Conservation (phyloP, 2,329 filamentous ascomycete genomes). For the Curvularia sp. region DNA sequence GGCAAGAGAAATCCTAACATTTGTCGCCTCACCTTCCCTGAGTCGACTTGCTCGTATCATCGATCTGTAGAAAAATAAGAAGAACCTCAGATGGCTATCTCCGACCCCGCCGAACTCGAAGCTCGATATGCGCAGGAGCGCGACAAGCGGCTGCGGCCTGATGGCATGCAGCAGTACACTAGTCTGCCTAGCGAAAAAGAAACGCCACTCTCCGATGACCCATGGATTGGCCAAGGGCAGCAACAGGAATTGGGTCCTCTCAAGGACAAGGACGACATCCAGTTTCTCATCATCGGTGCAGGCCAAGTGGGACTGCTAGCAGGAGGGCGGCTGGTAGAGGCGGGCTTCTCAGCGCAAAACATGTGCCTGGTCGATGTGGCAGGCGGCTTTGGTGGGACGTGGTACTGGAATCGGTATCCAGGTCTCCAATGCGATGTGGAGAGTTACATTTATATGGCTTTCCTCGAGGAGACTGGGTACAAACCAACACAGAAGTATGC, state of each 20-base stretch:
- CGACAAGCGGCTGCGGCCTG: conserved; percentile 10
- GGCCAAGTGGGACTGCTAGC: conserved; percentile 6
- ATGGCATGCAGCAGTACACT: conserved; percentile 12
- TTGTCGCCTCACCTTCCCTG: neutral
- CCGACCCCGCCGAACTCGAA: conserved; percentile 5
- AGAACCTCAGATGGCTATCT: conserved; percentile 1
- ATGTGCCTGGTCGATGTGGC: conserved; percentile 55
- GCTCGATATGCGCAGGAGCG: conserved; percentile 8
- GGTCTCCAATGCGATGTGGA: conserved; percentile 65
- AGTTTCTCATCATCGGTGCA: conserved; percentile 13
- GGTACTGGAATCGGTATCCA: conserved; percentile 59
- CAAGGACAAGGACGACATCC: conserved; percentile 10
- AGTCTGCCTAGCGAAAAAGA: conserved; percentile 5
- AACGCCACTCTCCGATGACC: conserved; percentile 4
- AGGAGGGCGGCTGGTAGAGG: conserved; percentile 45
- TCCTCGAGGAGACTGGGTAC: conserved; percentile 67
- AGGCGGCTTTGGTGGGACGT: conserved; percentile 58
- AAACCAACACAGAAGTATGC: conserved; percentile 60
- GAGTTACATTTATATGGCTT: conserved; percentile 65
- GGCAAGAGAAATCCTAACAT: neutral
- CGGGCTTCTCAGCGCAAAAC: conserved; percentile 45
- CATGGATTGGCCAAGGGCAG: conserved; percentile 6
- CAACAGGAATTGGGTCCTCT: conserved; percentile 5
- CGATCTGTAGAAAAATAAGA: neutral
- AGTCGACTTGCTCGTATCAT: neutral